Conservation (phyloP, 1,284 basidiomycete species). For the Leccinum griseonigrum region DNA sequence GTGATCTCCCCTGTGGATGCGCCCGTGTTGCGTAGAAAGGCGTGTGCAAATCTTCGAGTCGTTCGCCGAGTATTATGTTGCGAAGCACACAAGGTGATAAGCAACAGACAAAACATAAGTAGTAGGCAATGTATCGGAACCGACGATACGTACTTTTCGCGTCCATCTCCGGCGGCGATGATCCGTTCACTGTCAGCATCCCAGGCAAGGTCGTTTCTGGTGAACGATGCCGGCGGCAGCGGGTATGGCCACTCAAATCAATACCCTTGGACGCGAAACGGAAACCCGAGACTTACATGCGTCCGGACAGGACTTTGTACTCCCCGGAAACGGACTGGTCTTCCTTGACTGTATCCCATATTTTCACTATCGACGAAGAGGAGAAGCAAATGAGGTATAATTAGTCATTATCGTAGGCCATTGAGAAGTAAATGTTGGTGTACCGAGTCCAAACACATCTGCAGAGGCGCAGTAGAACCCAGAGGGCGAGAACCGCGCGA, state of each 20-base stretch:
- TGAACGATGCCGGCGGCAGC: neutral
- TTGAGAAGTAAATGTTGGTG: slow-evolving; percentile 15
- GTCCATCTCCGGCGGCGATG: slow-evolving; percentile 94
- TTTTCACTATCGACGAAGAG: slow-evolving; percentile 52
- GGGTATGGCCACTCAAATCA: neutral
- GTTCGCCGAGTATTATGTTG: neutral
- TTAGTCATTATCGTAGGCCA: neutral
- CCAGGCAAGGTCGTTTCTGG: slow-evolving; percentile 91
- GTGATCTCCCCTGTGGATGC: slow-evolving; percentile 90
- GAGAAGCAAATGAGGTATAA: neutral
- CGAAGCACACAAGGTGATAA: neutral
- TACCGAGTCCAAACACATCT: slow-evolving; percentile 77
- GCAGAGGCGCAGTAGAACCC: slow-evolving; percentile 96
- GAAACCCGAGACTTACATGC: slow-evolving; percentile 54
- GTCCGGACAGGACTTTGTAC: slow-evolving; percentile 79
- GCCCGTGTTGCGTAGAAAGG: slow-evolving; percentile 87
- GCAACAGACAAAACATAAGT: neutral
- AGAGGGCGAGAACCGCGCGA: slow-evolving; percentile 90
- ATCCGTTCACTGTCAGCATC: slow-evolving; percentile 96
- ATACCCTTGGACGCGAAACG: neutral
- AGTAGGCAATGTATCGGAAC: neutral
- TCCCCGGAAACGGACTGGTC: slow-evolving; percentile 87
- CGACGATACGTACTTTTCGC: slow-evolving; percentile 65
- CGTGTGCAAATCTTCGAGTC: slow-evolving; percentile 75
- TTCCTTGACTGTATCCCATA: slow-evolving; percentile 93